Evolutionary conservation across 768 basidiomycete genomes (phyloP).

Genomic region (Thelephora ganbajun): DNA sequence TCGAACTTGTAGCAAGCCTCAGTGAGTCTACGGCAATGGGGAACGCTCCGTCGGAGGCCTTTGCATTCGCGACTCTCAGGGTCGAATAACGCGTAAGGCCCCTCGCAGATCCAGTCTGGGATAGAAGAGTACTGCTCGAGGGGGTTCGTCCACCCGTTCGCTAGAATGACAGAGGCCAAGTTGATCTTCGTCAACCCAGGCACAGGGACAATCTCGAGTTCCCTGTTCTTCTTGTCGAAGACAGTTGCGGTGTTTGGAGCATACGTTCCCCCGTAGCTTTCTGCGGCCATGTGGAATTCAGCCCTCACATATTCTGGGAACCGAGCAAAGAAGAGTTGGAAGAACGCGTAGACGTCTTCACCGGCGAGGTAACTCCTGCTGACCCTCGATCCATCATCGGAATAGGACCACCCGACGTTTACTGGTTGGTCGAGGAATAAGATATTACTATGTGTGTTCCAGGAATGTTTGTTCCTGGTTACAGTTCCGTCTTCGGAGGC

Average conservation of each 20-base stretch:
- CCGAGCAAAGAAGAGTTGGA: slow-evolving; percentile 21
- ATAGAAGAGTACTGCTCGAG: slow-evolving; percentile 30
- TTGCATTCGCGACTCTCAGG: slow-evolving; percentile 27
- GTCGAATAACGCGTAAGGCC: slow-evolving; percentile 27
- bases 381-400: slow-evolving; percentile 10
- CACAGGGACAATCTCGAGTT: slow-evolving; percentile 8
- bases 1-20: slow-evolving; percentile 24
- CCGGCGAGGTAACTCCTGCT: slow-evolving; percentile 33
- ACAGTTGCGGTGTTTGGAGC: slow-evolving; percentile 31
- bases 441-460: slow-evolving; percentile 72
- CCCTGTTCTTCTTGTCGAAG: slow-evolving; percentile 29
- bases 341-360: slow-evolving; percentile 28
- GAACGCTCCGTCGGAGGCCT: slow-evolving; percentile 21
- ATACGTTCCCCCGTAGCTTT: slow-evolving; percentile 26
- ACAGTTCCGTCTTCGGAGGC: slow-evolving; percentile 51
- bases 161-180: slow-evolving; percentile 33
- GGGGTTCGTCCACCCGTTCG: slow-evolving; percentile 33
- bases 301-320: slow-evolving; percentile 21
- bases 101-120: slow-evolving; percentile 28
- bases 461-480: slow-evolving; percentile 64
- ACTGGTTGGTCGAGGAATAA: slow-evolving; percentile 78
- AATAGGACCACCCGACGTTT: slow-evolving; percentile 68
- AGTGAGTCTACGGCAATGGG: slow-evolving; percentile 28
- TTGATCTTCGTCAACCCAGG: slow-evolving; percentile 21
- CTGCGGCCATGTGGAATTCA: slow-evolving; percentile 20